Base-by-base conservation (phyloP, 495 filamentous ascomycete species). In the Tetracladium setigerum region DNA sequence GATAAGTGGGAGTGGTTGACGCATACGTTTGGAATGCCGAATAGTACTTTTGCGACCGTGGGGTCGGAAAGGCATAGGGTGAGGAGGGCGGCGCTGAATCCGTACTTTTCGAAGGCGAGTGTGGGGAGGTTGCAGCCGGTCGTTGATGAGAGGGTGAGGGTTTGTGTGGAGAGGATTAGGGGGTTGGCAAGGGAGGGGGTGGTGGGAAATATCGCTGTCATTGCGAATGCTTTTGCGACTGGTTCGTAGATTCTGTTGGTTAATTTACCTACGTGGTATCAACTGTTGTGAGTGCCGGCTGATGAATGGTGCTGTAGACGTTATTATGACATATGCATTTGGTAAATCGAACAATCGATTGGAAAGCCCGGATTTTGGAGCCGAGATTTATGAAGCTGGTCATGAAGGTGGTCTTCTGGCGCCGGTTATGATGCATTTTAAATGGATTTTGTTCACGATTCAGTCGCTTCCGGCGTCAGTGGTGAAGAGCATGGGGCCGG, bases 31-130 rank as follows among this genome's bases (percentile, higher is more conserved):
- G 41, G 41, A 10, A 15, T 35, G 13, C 22, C 9, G 33, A 24
- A 31, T 5, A 33, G 40, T 22, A 65, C 60, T 8, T 67, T 78
- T 39, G 61, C 62, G 13, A 78, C 75, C 1, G 54, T 72, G 24
- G 40, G 57, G n/a, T n/a, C 7, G 68, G 73, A 44, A 63, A 70
- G n/a, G 36, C 71, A 74, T 55, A 61, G 62, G 9, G 27, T 57
- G 37, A 60, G 69, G 0, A 62, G 66, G 2, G 52, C 43, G 14
- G 57, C 65, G 5, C 47, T 74, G 14, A 62, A 52, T 35, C 62
- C 59, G 11, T 72, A 65, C 50, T 74, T 75, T 53, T 49, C 39
- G 7, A 48, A 33, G 17, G 18, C 19, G 8, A 15, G 19, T 1
- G 19, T 54, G 2, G 18, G 2, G 8, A 44, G 46, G 1, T 27